These are phyloP conservation scores for Fusarium tuaranense DNA, from an alignment of 2,329 filamentous ascomycete species.

Conservation along the genomic window DNA sequence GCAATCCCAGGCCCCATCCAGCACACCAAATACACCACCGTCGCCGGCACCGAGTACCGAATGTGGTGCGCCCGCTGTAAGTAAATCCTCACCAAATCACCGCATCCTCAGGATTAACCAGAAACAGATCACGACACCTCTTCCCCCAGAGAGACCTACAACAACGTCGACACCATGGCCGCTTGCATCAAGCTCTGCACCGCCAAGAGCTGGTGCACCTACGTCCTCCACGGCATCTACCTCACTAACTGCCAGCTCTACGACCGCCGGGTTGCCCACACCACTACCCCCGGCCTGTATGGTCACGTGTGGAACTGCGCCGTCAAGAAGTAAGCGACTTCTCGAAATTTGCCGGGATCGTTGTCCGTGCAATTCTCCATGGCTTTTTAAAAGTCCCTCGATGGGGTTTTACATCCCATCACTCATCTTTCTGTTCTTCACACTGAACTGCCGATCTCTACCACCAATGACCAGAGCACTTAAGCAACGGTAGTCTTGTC, in stretches of 20 bases:
- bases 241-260: not conserved
- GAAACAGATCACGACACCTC: not conserved
- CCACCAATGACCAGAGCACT: not conserved
- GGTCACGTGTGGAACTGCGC: not conserved
- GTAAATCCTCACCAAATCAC: not conserved
- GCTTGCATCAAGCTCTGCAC: slow-evolving; percentile 1
- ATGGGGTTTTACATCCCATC: not conserved
- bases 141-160: not conserved
- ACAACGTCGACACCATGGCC: not conserved
- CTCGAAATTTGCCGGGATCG: not conserved
- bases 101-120: not conserved
- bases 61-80: slow-evolving; percentile 1
- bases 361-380: not conserved
- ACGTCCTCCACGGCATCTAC: not conserved
- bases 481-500: not conserved
- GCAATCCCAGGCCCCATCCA: not conserved
- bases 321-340: not conserved
- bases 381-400: not conserved
- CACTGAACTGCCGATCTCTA: not conserved
- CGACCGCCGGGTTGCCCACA: not conserved
- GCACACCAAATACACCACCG: not conserved
- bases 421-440: not conserved
- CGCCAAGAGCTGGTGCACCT: not conserved
- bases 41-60: not conserved
- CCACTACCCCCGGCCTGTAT: not conserved